Evolutionary conservation across 192 early-diverging fungal species (phyloP).

Genomic region (Rhizoclosmatium sp.): DNA sequence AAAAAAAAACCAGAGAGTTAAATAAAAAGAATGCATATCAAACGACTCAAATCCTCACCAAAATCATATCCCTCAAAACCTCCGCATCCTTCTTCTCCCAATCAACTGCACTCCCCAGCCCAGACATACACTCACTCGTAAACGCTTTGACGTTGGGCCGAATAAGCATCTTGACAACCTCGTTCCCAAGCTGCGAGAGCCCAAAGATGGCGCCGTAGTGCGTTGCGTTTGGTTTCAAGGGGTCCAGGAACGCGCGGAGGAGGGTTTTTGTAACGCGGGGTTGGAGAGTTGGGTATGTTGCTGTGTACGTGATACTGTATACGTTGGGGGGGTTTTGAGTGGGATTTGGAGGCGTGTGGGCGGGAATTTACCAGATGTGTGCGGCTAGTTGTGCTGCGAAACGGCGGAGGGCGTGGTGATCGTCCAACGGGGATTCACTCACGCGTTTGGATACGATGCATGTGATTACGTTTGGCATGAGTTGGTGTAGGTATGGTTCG

Average conservation of each 20-base stretch:
- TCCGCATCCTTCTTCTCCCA: constrained; percentile 10
- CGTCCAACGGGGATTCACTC: constrained; percentile 70
- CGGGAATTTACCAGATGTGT: constrained; percentile 61
- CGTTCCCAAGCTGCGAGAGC: constrained; percentile 70
- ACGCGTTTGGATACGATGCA: constrained; percentile 89
- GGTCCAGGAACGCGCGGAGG: constrained; percentile 88
- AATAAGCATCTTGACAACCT: constrained; percentile 75
- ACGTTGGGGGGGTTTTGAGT: too few species aligned
- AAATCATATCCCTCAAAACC: neutral
- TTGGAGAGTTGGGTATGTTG: constrained; percentile 86
- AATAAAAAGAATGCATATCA: neutral
- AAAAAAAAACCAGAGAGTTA: neutral
- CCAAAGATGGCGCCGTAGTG: constrained; percentile 91
- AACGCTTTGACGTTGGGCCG: constrained; percentile 52
- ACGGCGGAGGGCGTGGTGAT: constrained; percentile 86
- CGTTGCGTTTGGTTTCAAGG: constrained; percentile 79
- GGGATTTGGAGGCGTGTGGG: neutral
- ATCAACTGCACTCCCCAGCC: neutral
- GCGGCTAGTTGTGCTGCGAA: constrained; percentile 78
- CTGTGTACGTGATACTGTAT: constrained; percentile 64
- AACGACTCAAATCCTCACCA: too few species aligned
- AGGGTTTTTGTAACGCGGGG: constrained; percentile 90
- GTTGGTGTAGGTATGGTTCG: constrained; percentile 96
- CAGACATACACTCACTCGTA: constrained; percentile 25
- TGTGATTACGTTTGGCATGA: constrained; percentile 92